Base-by-base conservation (phyloP, 495 filamentous ascomycete species). In the Trypethelium eluteriae region DNA sequence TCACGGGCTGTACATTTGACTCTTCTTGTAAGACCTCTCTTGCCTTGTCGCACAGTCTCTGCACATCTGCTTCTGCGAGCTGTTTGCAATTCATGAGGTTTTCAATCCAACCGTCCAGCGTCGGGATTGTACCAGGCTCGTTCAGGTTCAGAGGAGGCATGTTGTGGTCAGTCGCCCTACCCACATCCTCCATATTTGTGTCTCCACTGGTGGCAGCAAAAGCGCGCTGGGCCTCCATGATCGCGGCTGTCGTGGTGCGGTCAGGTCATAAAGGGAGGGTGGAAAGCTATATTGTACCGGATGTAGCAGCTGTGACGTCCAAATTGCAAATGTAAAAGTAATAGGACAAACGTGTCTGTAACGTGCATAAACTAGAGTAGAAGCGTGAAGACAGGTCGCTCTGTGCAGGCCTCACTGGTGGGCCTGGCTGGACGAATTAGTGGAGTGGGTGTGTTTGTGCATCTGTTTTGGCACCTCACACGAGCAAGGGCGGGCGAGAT, bases 41-140 rank as follows among this genome's bases (percentile, higher is more conserved):
- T 68, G 95, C 94, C 86, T 96, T 93, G 77, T 98, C 94, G 82
- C 94, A 98, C 74, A 98, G 84, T 73, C 92, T 88, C 78, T 96
- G 92, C 67, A 98, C 94, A 78, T 98, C 95, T 38, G 84, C 82
- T 82, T 98, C 94, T 64, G 89, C 85, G 78, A 98, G 83, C 82
- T 97, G 95, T 79, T 98, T 98, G 87, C 94, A 98, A 76, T 80
- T 88, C 94, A 98, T 98, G 80, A 98, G 81, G 79, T 84, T 94
- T 81, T 96, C 93, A 76, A 98, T 98, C 94, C 94, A 98, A 70
- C 93, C 92, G 78, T 98, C 94, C 47, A 98, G 80, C 44, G 92
- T 95, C 44, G 92, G 88, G 80, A 96, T 94, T 66, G 92, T 89
- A 41, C 90, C 84, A 10, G 95, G 87, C 77, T 98, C 95, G 25